Evolutionary conservation across 1,139 yeast genomes (phyloP).

Genomic region (Komagataea norvegica): DNA sequence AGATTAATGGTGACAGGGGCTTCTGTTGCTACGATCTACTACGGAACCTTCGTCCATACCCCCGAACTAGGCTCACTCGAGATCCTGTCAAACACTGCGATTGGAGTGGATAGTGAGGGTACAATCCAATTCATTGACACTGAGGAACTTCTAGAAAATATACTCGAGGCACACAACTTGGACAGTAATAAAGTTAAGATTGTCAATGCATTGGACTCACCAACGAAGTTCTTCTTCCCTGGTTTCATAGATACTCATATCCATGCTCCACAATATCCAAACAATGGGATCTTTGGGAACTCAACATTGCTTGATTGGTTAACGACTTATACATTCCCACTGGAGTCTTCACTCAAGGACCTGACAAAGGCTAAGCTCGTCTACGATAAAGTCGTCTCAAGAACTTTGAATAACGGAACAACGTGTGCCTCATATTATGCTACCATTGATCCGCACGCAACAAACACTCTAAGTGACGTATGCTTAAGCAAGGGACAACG

Average conservation of each 20-base stretch:
- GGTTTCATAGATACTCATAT: conserved; percentile 95
- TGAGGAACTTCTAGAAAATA: conserved; percentile 14
- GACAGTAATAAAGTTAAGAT: conserved; percentile 14
- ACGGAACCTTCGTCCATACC: conserved; percentile 57
- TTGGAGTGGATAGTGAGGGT: conserved; percentile 51
- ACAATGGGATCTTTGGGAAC: conserved; percentile 83
- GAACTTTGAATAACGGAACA: conserved; percentile 75
- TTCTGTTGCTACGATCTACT: conserved; percentile 15
- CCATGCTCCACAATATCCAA: conserved; percentile 97
- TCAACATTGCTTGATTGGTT: conserved; percentile 88
- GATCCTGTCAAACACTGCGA: conserved; percentile 41
- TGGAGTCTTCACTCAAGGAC: conserved; percentile 60
- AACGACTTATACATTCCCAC: conserved; percentile 78
- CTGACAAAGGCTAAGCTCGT: conserved; percentile 51
- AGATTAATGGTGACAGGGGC: no score
- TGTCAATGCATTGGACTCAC: conserved; percentile 28
- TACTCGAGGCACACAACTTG: conserved; percentile 4
- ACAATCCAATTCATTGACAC: conserved; percentile 39
- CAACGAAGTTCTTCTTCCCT: conserved; percentile 65
- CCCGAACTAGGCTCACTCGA: conserved; percentile 45
- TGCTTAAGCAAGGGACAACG: conserved; percentile 70
- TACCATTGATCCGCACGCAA: conserved; percentile 73
- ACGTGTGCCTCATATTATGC: conserved; percentile 92
- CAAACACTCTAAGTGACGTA: conserved; percentile 71
- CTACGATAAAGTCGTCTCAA: conserved; percentile 58